A percentile compares a stretch with the other conserved stretches of the same genome.
Evolutionary conservation across 1,284 basidiomycete species (phyloP).

Genomic region (Austroboletus novae-zelandiae): DNA sequence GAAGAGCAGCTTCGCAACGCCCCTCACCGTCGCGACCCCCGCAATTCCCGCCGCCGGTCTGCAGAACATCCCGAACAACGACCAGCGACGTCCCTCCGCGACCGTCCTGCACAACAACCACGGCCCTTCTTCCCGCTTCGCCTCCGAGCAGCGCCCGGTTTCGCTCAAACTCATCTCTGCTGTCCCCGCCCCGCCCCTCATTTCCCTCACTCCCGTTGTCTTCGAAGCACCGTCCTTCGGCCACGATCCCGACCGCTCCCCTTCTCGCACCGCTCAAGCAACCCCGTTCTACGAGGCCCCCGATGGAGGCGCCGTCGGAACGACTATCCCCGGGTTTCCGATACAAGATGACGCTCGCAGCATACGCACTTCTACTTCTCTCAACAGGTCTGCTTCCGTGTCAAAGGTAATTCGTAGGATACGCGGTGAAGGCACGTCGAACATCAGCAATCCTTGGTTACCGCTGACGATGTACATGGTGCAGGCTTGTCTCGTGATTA

Average conservation of each 20-base stretch:
- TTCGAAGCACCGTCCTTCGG: conserved; percentile 70
- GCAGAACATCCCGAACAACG: conserved; percentile 30
- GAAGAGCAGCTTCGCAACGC: conserved; percentile 70
- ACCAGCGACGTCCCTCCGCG: conserved; percentile 57
- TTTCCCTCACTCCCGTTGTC: conserved; percentile 78
- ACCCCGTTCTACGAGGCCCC: conserved; percentile 51
- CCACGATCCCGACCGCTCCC: conserved; percentile 58
- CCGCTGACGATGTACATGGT: conserved; percentile 9
- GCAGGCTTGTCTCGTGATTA: conserved; percentile 82
- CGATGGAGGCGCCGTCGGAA: conserved; percentile 62
- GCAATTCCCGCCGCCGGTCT: conserved; percentile 33
- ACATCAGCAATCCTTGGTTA: background rate
- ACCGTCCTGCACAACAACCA: conserved; percentile 42
- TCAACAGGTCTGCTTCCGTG: conserved; percentile 76
- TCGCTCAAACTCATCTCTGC: conserved; percentile 53
- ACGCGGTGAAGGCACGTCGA: conserved; percentile 71
- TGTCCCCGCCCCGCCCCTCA: conserved; percentile 71
- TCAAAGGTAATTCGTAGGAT: conserved; percentile 87
- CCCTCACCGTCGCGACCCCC: conserved; percentile 49
- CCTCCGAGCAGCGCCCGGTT: conserved; percentile 51
- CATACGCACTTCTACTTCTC: conserved; percentile 67
- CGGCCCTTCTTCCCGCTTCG: conserved; percentile 46
- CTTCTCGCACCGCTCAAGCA: conserved; percentile 50
- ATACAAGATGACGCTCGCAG: conserved; percentile 81
- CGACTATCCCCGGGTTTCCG: conserved; percentile 79